A percentile compares a stretch with the other conserved stretches of the same genome.
These are phyloP conservation scores for Larix kaempferi DNA, from an alignment of 75 land plant genomes.

Conservation along the genomic window DNA sequence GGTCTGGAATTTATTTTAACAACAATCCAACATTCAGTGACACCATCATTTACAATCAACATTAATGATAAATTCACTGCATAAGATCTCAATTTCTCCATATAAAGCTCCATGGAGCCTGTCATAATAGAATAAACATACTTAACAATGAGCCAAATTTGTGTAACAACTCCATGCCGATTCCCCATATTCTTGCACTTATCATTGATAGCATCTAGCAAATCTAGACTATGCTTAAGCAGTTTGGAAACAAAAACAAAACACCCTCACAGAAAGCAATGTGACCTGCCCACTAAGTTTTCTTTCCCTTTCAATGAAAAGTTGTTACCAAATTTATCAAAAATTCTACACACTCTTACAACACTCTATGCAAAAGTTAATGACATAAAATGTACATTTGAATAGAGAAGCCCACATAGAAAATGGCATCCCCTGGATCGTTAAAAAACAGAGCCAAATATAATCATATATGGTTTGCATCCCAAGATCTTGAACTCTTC, in stretches of 20 bases:
- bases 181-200: conserved; percentile 27
- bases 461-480: conserved; percentile 56
- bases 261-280: conserved; percentile 17
- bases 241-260: conserved; percentile 34
- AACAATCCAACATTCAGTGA: too few species aligned
- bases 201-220: conserved; percentile 16
- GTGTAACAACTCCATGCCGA: conserved; percentile 44
- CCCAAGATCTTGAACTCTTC: not conserved
- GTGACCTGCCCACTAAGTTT: conserved; percentile 8
- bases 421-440: conserved; percentile 64
- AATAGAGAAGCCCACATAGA: conserved; percentile 42
- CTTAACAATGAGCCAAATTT: conserved; percentile 58
- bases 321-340: conserved; percentile 41
- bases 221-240: not conserved
- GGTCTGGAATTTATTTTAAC: too few species aligned
- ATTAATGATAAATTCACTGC: not conserved
- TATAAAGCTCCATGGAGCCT: conserved; percentile 54
- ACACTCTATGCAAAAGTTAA: conserved; percentile 61
- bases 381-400: conserved; percentile 42
- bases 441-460: conserved; percentile 33
- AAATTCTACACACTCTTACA: conserved; percentile 38
- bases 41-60: too few species aligned
- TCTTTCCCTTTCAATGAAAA: conserved; percentile 10
- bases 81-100: conserved; percentile 49
- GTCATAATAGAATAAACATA: conserved; percentile 61